A percentile compares a stretch with the other conserved stretches of the same genome.
These are phyloP conservation scores for Posidonia australis DNA, from an alignment of 106 monocot species.

Conservation along the genomic window DNA sequence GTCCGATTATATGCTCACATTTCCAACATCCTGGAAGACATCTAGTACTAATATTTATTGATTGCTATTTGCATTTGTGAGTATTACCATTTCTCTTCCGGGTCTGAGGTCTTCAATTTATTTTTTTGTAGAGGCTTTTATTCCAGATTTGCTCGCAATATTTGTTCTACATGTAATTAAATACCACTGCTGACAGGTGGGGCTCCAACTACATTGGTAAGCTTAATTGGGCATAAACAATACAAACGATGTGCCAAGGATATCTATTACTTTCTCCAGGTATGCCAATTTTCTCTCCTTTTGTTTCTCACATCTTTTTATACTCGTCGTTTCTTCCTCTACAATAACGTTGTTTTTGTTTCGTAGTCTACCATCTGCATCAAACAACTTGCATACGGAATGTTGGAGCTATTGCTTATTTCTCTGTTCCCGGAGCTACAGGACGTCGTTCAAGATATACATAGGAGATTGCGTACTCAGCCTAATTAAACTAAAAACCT, in stretches of 20 bases:
- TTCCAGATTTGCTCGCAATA: not conserved
- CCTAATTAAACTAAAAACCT: not conserved
- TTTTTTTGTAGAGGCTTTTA: not conserved
- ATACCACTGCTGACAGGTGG: slow-evolving; percentile 41
- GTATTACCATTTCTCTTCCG: too few relatives aligned
- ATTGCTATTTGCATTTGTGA: too few relatives aligned
- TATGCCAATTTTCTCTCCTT: not conserved
- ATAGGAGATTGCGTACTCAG: slow-evolving; percentile 33
- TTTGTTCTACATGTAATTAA: not conserved
- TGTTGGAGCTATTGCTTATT: slow-evolving; percentile 56
- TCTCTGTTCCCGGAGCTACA: slow-evolving; percentile 77
- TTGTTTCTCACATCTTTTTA: not conserved
- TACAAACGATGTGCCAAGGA: slow-evolving; percentile 63
- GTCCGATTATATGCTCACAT: too few relatives aligned
- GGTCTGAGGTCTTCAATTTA: too few relatives aligned
- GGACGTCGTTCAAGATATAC: slow-evolving; percentile 51
- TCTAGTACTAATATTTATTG: too few relatives aligned
- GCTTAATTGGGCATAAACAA: slow-evolving; percentile 73
- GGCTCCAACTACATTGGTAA: slow-evolving; percentile 75
- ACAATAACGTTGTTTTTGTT: not conserved
- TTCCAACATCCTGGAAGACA: too few relatives aligned
- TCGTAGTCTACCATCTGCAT: slow-evolving; percentile 73
- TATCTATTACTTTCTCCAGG: slow-evolving; percentile 91
- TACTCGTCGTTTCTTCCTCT: not conserved
- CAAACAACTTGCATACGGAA: slow-evolving; percentile 81